Evolutionary conservation across 2,329 filamentous ascomycete genomes (phyloP).

Genomic region (Emergomyces orientalis): DNA sequence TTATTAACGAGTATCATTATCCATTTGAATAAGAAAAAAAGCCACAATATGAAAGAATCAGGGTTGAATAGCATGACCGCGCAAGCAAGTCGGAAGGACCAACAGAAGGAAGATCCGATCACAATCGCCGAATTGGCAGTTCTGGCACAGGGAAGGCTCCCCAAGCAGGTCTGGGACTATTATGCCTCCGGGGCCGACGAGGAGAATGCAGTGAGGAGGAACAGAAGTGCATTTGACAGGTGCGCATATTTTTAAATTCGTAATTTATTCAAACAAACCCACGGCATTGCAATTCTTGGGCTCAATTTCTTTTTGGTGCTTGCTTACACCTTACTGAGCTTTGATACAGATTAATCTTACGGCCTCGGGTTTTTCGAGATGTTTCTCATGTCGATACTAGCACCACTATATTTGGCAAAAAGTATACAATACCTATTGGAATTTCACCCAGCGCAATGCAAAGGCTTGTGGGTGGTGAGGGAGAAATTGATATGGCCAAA

Average conservation of each 20-base stretch:
- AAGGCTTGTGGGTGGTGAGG: constrained; percentile 54
- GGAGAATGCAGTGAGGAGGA: background rate
- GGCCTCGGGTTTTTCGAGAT: constrained; percentile 1
- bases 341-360: background rate
- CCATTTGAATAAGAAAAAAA: background rate
- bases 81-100: background rate
- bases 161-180: constrained; percentile 6
- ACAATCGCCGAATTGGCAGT: constrained; percentile 1
- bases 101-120: background rate
- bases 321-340: background rate
- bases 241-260: background rate
- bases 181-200: constrained; percentile 1
- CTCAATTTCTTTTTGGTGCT: background rate
- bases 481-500: constrained; percentile 52
- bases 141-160: constrained; percentile 2
- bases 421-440: constrained; percentile 45
- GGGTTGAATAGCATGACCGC: background rate
- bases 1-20: background rate
- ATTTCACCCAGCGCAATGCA: constrained; percentile 63
- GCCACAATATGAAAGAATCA: background rate
- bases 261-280: background rate
- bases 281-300: background rate
- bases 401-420: constrained; percentile 43
- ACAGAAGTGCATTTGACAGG: constrained; percentile 3
- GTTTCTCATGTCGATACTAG: constrained; percentile 30